Base-by-base conservation (phyloP, 257 asterid species). In the Salvia rosmarinus region DNA sequence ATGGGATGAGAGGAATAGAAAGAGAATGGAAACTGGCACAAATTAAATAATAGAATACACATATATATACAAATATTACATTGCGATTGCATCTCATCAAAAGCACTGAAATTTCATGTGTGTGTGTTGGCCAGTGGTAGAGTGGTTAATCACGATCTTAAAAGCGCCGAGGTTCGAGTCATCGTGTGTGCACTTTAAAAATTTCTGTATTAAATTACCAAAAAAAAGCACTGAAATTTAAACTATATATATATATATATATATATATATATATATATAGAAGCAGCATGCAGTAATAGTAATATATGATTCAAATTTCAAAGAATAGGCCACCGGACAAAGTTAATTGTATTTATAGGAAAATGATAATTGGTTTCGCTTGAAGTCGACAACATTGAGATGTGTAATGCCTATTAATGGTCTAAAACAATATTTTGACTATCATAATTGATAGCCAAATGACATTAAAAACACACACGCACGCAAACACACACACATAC, bases 1-100 rank as follows among this genome's bases (percentile, higher is more conserved):
- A 28, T 64, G 67, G 39, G 42, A 28, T 55, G 28, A 66, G 69
- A 71, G 49, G 95, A 80, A 86, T 81, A 79, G 77, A 79, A 82
- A 80, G 83, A 89, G 91, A 87, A 89, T 89, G 86, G 94, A 89
- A 89, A 80, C 90, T 79, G 88, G 78, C 85, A 5, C 39, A 79
- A 79, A 62, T 37, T 39, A 20, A 39, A 62, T 5, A 39, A 40
- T 9, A 39, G 10, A 17, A 10, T 14, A 21, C 35, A 4, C 6
- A 60, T 9, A 35, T 19, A 4, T 4, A 17, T 9, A 4, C n/a
- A n/a, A n/a, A n/a, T n/a, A n/a, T n/a, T n/a, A n/a, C n/a, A n/a
- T n/a, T n/a, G n/a, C n/a, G n/a, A n/a, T n/a, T n/a, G n/a, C n/a
- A n/a, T n/a, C n/a, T n/a, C n/a, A n/a, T n/a, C n/a, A n/a, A n/a